These are phyloP conservation scores for Colletotrichum sojae DNA, from an alignment of 2,329 filamentous ascomycete species.

Conservation along the genomic window DNA sequence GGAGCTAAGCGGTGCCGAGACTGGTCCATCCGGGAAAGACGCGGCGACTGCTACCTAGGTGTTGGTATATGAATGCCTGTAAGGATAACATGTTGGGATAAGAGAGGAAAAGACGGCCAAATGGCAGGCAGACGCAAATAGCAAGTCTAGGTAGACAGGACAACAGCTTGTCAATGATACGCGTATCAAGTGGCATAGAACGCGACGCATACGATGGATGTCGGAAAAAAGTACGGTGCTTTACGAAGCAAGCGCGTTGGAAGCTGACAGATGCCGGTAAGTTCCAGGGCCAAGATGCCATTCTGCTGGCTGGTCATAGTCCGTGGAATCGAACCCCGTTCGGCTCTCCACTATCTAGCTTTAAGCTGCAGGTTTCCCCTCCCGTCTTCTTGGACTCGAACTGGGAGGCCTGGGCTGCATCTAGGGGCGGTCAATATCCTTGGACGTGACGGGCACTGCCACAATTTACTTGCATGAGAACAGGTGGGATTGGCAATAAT, in stretches of 20 bases:
- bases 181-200: conserved; percentile 29
- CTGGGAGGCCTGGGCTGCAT: conserved; percentile 12
- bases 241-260: conserved; percentile 4
- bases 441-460: conserved; percentile 28
- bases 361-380: not conserved
- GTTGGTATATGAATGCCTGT: conserved; percentile 25
- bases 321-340: not conserved
- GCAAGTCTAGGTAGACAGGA: conserved; percentile 24
- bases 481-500: conserved; percentile 13
- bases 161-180: conserved; percentile 31
- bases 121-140: conserved; percentile 6
- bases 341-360: not conserved
- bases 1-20: conserved; percentile 24
- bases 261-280: not conserved
- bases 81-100: conserved; percentile 28
- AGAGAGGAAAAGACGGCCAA: not conserved
- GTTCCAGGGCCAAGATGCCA: not conserved
- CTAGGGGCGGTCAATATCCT: conserved; percentile 8
- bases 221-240: not conserved
- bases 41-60: not conserved
- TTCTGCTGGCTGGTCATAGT: not conserved
- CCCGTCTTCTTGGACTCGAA: not conserved
- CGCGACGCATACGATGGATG: conserved; percentile 1
- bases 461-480: conserved; percentile 29
- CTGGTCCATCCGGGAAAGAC: not conserved